These are phyloP conservation scores for Aegilops tauschii DNA, from an alignment of 176 grass and related monocot genomes.

Conservation along the genomic window DNA sequence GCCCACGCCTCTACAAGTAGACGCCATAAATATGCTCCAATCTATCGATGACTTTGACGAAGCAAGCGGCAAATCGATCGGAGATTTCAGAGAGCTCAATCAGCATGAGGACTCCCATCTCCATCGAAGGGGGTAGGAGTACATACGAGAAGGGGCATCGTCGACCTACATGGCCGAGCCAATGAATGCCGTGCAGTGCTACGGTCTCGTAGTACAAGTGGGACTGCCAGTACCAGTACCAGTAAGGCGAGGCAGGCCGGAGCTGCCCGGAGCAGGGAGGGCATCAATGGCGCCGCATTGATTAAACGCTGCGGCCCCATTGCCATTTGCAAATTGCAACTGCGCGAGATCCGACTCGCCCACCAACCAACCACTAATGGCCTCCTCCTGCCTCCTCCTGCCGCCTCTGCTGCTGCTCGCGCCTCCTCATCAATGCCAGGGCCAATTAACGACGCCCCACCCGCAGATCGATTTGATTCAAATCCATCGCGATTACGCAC, in stretches of 20 bases:
- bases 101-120: not conserved
- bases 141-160: not conserved
- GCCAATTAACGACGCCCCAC: constrained; percentile 26
- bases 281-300: constrained; percentile 33
- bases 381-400: constrained; percentile 20
- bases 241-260: constrained; percentile 22
- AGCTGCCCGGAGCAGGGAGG: not conserved
- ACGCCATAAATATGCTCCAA: constrained; percentile 19
- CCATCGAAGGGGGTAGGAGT: not conserved
- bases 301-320: constrained; percentile 24
- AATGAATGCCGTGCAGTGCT: not conserved
- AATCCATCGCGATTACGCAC: constrained; percentile 10
- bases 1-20: not conserved
- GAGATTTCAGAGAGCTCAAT: not conserved
- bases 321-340: not conserved
- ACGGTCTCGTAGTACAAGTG: not conserved
- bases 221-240: not conserved
- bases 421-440: constrained; percentile 36
- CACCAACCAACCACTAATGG: constrained; percentile 49
- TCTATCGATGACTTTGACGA: not conserved
- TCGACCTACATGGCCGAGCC: not conserved
- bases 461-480: constrained; percentile 10
- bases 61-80: not conserved
- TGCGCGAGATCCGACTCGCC: constrained; percentile 35
- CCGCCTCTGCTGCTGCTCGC: not conserved